These are phyloP conservation scores for Fistulinella prunicolor DNA, from an alignment of 768 basidiomycete genomes.

Conservation along the genomic window DNA sequence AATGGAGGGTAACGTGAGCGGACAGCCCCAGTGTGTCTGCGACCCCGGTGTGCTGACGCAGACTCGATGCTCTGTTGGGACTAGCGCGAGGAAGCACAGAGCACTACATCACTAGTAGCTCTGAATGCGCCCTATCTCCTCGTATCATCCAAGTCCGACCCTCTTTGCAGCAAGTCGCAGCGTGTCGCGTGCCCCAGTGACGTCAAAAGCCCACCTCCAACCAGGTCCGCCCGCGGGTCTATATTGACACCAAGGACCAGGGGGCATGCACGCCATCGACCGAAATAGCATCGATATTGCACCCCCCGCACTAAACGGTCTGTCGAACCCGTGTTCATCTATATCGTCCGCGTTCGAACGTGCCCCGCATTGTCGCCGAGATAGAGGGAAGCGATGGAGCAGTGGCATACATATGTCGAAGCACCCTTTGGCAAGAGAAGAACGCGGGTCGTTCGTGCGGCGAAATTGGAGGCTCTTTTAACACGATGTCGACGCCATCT, in stretches of 20 bases:
- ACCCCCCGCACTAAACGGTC: not conserved
- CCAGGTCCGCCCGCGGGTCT: conserved; percentile 1
- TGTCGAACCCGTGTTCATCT: not conserved
- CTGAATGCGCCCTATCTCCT: not conserved
- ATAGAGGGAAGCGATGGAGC: not conserved
- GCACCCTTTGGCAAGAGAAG: not conserved
- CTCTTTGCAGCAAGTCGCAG: too few species aligned
- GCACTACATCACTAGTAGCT: not conserved
- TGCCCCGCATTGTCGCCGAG: conserved; percentile 2
- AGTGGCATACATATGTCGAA: not conserved
- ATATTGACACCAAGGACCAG: not conserved
- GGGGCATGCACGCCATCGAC: not conserved
- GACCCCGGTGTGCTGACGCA: too few species aligned
- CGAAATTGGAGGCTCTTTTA: not conserved
- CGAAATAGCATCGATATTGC: not conserved
- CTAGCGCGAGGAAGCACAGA: not conserved
- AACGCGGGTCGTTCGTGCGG: not conserved
- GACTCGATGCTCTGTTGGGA: too few species aligned
- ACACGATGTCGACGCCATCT: not conserved
- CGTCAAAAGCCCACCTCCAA: not conserved
- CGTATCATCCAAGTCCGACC: too few species aligned
- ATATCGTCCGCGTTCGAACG: not conserved
- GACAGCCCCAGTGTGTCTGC: too few species aligned
- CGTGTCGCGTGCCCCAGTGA: not conserved
- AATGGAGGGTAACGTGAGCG: not conserved